phyloP scores from a whole-genome alignment of 2,329 filamentous ascomycete genomes.

The Talaromyces sp. region DNA sequence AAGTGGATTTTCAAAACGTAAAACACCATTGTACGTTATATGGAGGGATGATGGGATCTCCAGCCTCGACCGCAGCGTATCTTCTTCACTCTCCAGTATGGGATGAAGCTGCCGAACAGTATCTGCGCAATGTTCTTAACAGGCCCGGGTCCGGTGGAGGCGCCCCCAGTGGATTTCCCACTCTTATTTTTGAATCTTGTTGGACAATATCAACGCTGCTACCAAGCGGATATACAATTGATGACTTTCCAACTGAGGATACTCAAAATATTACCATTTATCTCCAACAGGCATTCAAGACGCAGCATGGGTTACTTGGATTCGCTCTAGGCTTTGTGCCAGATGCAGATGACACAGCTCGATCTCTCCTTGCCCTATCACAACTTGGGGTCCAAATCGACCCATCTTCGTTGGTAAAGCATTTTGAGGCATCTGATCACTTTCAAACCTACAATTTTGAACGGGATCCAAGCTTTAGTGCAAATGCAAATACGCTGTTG shows the following conservation, averaged over 20 bases:
- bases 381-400: background rate
- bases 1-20: conserved; percentile 12
- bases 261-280: background rate
- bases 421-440: background rate
- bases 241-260: background rate
- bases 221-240: background rate
- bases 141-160: background rate
- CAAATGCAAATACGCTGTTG: background rate
- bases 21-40: background rate
- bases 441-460: background rate
- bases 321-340: background rate
- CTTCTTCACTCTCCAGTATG: background rate
- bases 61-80: background rate
- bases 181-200: background rate
- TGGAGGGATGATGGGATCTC: conserved; percentile 1
- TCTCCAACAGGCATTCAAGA: background rate
- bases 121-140: background rate
- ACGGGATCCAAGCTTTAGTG: background rate
- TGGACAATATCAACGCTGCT: background rate
- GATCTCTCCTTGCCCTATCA: background rate
- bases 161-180: background rate
- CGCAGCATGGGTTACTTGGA: background rate
- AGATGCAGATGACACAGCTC: background rate
- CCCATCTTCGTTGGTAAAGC: background rate
- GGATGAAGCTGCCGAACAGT: background rate